phyloP scores from a whole-genome alignment of 345 rosid genomes.

The Kernera saxatilis region DNA sequence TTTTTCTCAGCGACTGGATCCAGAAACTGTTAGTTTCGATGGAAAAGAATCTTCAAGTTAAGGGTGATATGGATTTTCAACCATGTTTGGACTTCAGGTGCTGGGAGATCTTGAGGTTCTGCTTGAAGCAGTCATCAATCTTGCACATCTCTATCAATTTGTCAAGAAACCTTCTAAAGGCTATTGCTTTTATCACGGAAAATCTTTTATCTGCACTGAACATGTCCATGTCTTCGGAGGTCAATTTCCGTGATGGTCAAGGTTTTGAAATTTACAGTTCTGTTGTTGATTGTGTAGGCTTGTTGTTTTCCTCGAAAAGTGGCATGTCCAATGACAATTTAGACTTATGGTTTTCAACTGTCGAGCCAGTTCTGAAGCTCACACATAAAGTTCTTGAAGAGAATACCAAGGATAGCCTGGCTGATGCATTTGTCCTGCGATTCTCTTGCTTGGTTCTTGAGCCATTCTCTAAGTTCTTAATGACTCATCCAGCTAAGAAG shows the following conservation, averaged over 20 bases:
- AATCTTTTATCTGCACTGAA: constrained; percentile 35
- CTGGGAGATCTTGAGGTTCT: constrained; percentile 73
- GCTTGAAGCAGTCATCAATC: constrained; percentile 54
- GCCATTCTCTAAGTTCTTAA: constrained; percentile 74
- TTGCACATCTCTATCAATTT: constrained; percentile 52
- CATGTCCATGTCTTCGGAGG: constrained; percentile 17
- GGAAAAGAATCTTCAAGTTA: constrained; percentile 36
- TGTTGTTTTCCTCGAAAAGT: constrained; percentile 52
- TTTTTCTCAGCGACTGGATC: constrained; percentile 73
- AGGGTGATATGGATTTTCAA: constrained; percentile 21
- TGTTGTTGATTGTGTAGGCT: constrained; percentile 54
- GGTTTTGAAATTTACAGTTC: constrained; percentile 42
- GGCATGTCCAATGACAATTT: constrained; percentile 60
- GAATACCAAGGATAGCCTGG: constrained; percentile 37
- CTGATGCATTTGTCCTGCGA: constrained; percentile 40
- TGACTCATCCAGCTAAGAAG: constrained; percentile 71
- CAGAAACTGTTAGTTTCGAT: constrained; percentile 51
- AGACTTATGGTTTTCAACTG: constrained; percentile 64
- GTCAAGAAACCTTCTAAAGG: constrained; percentile 51
- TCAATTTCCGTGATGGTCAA: constrained; percentile 28
- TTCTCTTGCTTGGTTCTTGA: constrained; percentile 65
- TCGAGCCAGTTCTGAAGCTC: constrained; percentile 48
- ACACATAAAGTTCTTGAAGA: constrained; percentile 34
- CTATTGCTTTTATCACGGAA: constrained; percentile 42
- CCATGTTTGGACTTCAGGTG: constrained; percentile 65